phyloP scores from a whole-genome alignment of 345 rosid genomes.

The Euphorbia tirucalli region DNA sequence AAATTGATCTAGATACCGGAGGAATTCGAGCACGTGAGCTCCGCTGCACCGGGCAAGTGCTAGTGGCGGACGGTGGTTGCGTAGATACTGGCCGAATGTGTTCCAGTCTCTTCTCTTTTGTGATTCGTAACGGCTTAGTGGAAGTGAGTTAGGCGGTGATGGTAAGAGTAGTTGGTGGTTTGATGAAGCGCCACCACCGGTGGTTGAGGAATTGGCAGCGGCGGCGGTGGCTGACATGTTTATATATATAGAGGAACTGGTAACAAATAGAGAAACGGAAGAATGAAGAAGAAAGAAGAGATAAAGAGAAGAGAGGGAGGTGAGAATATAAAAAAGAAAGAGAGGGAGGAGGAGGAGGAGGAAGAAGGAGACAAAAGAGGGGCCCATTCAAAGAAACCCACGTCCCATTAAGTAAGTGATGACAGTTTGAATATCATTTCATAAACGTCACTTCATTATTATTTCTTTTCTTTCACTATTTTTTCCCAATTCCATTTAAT shows the following conservation, averaged over 20 bases:
- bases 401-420: conserved; percentile 4
- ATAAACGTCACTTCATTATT: conserved; percentile 9
- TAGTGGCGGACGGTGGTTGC: conserved; percentile 92
- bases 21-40: conserved; percentile 92
- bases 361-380: conserved; percentile 19
- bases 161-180: too few species aligned
- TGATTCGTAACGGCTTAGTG: conserved; percentile 83
- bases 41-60: conserved; percentile 85
- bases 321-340: too few species aligned
- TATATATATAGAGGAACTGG: too few species aligned
- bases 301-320: not conserved
- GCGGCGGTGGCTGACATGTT: too few species aligned
- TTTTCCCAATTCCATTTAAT: too few species aligned
- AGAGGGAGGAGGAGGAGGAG: not conserved
- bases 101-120: conserved; percentile 96
- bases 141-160: conserved; percentile 31
- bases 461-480: not conserved
- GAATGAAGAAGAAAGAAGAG: too few species aligned
- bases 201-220: not conserved
- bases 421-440: conserved; percentile 18
- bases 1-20: conserved; percentile 87
- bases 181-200: conserved; percentile 11
- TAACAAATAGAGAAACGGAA: too few species aligned
- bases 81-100: conserved; percentile 89
- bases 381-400: conserved; percentile 21